Conservation (phyloP, 192 early-diverging fungal species). For the Irineochytrium annulatum region DNA sequence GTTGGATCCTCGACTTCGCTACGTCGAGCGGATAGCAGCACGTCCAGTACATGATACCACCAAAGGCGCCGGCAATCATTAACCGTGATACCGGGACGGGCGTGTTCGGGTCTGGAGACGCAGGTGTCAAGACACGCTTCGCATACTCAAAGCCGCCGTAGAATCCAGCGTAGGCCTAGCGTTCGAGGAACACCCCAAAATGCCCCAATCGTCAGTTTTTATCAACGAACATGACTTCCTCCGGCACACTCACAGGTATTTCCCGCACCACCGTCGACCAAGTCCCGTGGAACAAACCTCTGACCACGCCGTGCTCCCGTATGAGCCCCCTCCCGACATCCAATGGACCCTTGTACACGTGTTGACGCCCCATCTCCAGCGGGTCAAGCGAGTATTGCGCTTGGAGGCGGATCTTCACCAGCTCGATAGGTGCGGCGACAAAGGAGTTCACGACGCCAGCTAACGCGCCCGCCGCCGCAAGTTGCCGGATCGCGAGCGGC, state of each 20-base stretch:
- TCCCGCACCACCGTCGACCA: conserved; percentile 63
- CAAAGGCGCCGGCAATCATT: conserved; percentile 76
- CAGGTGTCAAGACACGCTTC: conserved; percentile 51
- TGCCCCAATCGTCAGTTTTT: background rate
- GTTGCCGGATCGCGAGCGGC: conserved; percentile 58
- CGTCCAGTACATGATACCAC: conserved; percentile 78
- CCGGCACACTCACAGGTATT: conserved; percentile 17
- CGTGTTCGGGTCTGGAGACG: background rate
- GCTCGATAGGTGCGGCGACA: conserved; percentile 82
- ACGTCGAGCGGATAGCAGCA: conserved; percentile 84
- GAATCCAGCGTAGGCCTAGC: conserved; percentile 71
- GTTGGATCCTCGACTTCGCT: conserved; percentile 61
- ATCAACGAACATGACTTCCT: background rate
- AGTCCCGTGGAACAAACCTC: conserved; percentile 80
- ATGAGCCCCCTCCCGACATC: conserved; percentile 65
- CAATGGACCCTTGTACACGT: too few species aligned
- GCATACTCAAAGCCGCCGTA: conserved; percentile 79
- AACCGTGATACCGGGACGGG: conserved; percentile 47
- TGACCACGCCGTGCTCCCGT: conserved; percentile 56
- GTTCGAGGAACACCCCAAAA: background rate
- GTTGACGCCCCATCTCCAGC: too few species aligned
- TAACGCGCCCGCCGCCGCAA: conserved; percentile 76
- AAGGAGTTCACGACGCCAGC: conserved; percentile 75
- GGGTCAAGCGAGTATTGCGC: conserved; percentile 65
- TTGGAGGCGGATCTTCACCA: conserved; percentile 83